Evolutionary conservation across 306 rosid genomes (phyloP).

Genomic region (Rosa persica): DNA sequence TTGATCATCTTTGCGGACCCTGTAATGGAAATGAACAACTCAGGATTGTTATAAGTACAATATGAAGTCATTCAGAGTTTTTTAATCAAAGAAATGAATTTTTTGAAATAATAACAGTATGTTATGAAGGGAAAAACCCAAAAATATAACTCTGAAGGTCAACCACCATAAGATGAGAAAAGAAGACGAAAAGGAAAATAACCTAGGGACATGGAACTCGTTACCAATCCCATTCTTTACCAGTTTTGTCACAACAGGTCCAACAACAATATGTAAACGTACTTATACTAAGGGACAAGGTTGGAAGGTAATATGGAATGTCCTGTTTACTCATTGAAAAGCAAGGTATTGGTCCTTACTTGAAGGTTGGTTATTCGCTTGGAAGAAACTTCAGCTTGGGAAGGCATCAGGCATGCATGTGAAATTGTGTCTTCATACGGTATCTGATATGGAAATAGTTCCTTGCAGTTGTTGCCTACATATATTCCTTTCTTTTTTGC

Average conservation of each 20-base stretch:
- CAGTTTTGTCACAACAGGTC: neutral
- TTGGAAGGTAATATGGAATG: slow-evolving; percentile 14
- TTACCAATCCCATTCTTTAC: slow-evolving; percentile 47
- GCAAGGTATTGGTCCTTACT: slow-evolving; percentile 42
- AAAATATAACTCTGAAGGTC: neutral
- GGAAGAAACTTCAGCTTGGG: slow-evolving; percentile 27
- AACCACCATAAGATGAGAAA: neutral
- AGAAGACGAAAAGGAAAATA: slow-evolving; percentile 1
- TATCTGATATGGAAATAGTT: neutral
- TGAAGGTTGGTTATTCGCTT: slow-evolving; percentile 44
- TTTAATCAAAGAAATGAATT: neutral
- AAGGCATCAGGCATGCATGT: neutral
- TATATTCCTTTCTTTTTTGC: neutral
- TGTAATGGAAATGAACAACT: slow-evolving; percentile 24
- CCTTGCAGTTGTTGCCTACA: neutral
- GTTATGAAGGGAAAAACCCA: neutral
- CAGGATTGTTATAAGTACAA: neutral
- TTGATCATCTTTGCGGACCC: slow-evolving; percentile 34
- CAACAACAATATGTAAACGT: slow-evolving; percentile 16
- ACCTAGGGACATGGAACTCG: slow-evolving; percentile 56
- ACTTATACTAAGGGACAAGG: neutral
- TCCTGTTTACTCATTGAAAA: slow-evolving; percentile 25
- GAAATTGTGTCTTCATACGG: neutral
- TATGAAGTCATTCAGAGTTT: neutral
- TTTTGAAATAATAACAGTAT: neutral